A percentile compares a stretch with the other conserved stretches of the same genome.
Conservation (phyloP, 2,329 filamentous ascomycete genomes). For the Albifimbria verrucaria region DNA sequence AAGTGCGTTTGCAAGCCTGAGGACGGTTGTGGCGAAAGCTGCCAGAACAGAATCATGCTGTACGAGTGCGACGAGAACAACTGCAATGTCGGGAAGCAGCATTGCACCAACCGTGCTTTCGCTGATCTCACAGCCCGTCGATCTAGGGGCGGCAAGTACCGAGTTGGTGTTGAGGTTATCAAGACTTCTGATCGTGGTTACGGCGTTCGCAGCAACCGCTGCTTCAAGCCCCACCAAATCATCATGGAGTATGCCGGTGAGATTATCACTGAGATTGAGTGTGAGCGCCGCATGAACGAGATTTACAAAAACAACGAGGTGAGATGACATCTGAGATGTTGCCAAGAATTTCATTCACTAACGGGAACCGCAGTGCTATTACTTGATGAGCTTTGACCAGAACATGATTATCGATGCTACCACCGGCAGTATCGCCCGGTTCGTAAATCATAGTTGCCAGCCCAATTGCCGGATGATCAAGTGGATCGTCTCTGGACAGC, state of each 20-base stretch:
- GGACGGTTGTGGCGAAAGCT: constrained; percentile 81
- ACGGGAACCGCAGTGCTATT: constrained; percentile 73
- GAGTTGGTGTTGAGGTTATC: constrained; percentile 91
- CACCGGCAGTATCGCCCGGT: constrained; percentile 90
- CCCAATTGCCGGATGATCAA: constrained; percentile 98
- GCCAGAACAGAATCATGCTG: constrained; percentile 93
- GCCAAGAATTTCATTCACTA: constrained; percentile 2
- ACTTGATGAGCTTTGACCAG: constrained; percentile 97
- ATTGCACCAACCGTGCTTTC: constrained; percentile 86
- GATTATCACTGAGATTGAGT: constrained; percentile 93
- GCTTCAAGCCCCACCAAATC: constrained; percentile 85
- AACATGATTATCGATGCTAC: constrained; percentile 99
- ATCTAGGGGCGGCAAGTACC: constrained; percentile 78
- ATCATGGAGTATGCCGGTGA: constrained; percentile 98
- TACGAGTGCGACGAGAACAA: constrained; percentile 94
- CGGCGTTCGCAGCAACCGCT: constrained; percentile 85
- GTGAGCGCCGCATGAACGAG: constrained; percentile 88
- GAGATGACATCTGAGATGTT: constrained; percentile 26
- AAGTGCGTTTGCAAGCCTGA: constrained; percentile 76
- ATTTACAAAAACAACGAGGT: constrained; percentile 93
- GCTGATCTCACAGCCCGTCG: constrained; percentile 71
- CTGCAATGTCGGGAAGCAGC: constrained; percentile 71
- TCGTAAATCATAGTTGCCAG: constrained; percentile 96
- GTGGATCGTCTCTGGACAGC: constrained; percentile 91
- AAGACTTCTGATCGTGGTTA: constrained; percentile 87